Percentiles rank a stretch among this genome's conserved stretches.
These are phyloP conservation scores for Megacollybia marginata DNA, from an alignment of 768 basidiomycete species.

Conservation along the genomic window DNA sequence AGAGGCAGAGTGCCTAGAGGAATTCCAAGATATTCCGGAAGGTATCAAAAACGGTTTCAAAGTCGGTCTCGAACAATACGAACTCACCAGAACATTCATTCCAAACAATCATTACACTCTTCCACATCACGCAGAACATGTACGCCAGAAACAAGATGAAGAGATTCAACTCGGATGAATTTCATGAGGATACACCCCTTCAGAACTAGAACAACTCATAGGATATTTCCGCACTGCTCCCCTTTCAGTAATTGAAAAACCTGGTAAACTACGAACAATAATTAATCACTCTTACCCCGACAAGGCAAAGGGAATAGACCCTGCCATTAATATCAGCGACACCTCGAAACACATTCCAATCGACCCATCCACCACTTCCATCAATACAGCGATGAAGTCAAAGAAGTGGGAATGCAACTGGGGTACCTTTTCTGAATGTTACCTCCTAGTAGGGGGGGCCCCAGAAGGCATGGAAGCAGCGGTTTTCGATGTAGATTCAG, in stretches of 20 bases:
- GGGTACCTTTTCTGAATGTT: conserved; percentile 22
- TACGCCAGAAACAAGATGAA: conserved; percentile 7
- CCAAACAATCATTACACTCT: conserved; percentile 11
- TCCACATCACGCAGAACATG: conserved; percentile 3
- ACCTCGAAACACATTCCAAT: conserved; percentile 1
- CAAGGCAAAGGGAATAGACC: background rate
- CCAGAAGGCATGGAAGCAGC: conserved; percentile 27
- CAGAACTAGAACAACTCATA: conserved; percentile 9
- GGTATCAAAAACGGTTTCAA: conserved; percentile 14
- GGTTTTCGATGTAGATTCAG: conserved; percentile 29
- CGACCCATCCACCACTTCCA: conserved; percentile 8
- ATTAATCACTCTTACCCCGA: conserved; percentile 17
- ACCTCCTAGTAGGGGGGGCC: conserved; percentile 16
- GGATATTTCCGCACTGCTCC: conserved; percentile 19
- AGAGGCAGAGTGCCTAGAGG: conserved; percentile 2
- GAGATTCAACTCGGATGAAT: background rate
- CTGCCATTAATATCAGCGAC: background rate
- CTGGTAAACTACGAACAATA: conserved; percentile 15
- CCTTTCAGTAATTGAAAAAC: conserved; percentile 17
- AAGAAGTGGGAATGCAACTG: conserved; percentile 20
- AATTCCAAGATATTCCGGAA: conserved; percentile 9
- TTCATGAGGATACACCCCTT: conserved; percentile 4
- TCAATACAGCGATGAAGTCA: conserved; percentile 19
- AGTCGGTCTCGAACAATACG: conserved; percentile 7
- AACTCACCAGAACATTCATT: conserved; percentile 3